Percentiles rank a stretch among this genome's conserved stretches.
Evolutionary conservation across 176 grass and related monocot species (phyloP).

Genomic region (Zizania latifolia): DNA sequence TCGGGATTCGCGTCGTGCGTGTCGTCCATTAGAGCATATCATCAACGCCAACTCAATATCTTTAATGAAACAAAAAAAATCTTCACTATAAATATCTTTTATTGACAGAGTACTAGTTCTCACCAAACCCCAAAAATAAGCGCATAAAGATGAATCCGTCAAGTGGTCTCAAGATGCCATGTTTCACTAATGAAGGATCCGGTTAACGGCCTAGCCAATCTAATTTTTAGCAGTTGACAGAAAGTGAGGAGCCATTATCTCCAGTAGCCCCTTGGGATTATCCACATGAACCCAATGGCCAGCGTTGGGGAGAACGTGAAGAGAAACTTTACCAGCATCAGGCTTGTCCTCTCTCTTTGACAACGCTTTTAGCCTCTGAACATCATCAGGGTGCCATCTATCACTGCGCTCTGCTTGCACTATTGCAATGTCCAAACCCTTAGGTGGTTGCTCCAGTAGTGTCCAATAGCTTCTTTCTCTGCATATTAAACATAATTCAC

Average conservation of each 20-base stretch:
- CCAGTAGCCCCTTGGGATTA: conserved; percentile 82
- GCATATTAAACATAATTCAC: conserved; percentile 6
- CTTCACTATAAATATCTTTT: not conserved
- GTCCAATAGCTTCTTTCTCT: conserved; percentile 76
- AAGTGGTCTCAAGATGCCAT: not conserved
- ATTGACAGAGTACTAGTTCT: not conserved
- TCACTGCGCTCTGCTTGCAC: conserved; percentile 87
- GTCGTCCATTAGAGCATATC: no score
- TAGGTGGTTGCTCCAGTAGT: conserved; percentile 71
- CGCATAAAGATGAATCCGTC: not conserved
- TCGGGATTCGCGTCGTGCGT: no score
- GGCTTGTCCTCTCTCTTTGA: conserved; percentile 33
- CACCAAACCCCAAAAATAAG: not conserved
- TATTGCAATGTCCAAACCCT: conserved; percentile 66
- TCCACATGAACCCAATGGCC: conserved; percentile 98
- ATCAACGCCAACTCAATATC: not conserved
- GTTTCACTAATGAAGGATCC: not conserved
- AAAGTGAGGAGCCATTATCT: conserved; percentile 79
- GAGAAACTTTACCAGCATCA: conserved; percentile 56
- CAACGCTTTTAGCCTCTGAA: conserved; percentile 61
- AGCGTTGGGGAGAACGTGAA: conserved; percentile 70
- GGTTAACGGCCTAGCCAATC: conserved; percentile 4
- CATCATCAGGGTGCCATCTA: conserved; percentile 65
- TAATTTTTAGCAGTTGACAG: conserved; percentile 25
- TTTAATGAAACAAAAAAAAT: not conserved